phyloP scores from a whole-genome alignment of 148 eudicot species.

The Heliamphora exappendiculata region DNA sequence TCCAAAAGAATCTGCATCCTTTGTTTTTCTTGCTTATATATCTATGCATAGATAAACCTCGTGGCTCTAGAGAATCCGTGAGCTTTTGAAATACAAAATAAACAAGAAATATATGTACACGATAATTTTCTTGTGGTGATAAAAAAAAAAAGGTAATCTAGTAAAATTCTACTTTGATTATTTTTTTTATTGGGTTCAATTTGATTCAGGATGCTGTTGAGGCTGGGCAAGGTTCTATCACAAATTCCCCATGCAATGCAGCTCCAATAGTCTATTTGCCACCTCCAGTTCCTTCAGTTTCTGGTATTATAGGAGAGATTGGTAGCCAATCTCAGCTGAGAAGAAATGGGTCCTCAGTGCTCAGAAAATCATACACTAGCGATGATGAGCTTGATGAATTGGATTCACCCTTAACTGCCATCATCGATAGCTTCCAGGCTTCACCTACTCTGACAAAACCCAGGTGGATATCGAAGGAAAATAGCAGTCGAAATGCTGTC shows the following conservation, averaged over 20 bases:
- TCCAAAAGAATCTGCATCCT: neutral
- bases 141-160: neutral
- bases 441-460: conserved; percentile 24
- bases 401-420: conserved; percentile 55
- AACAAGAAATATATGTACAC: neutral
- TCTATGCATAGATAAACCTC: neutral
- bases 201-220: conserved; percentile 39
- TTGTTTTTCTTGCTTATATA: neutral
- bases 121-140: neutral
- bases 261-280: conserved; percentile 50
- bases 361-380: conserved; percentile 76
- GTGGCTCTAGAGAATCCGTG: neutral
- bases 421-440: conserved; percentile 19
- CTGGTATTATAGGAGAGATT: conserved; percentile 30
- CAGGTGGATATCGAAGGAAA: conserved; percentile 22
- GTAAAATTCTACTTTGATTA: neutral
- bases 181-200: neutral
- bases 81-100: neutral
- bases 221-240: conserved; percentile 32
- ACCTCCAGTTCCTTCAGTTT: conserved; percentile 48
- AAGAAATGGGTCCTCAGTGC: conserved; percentile 54
- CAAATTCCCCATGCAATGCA: conserved; percentile 53
- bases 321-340: conserved; percentile 40
- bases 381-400: conserved; percentile 81
- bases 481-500: conserved; percentile 23